Percentiles rank a stretch among this genome's conserved stretches.
Conservation (phyloP, 2,329 filamentous ascomycete species). For the Aspergillus pseudoterreus region DNA sequence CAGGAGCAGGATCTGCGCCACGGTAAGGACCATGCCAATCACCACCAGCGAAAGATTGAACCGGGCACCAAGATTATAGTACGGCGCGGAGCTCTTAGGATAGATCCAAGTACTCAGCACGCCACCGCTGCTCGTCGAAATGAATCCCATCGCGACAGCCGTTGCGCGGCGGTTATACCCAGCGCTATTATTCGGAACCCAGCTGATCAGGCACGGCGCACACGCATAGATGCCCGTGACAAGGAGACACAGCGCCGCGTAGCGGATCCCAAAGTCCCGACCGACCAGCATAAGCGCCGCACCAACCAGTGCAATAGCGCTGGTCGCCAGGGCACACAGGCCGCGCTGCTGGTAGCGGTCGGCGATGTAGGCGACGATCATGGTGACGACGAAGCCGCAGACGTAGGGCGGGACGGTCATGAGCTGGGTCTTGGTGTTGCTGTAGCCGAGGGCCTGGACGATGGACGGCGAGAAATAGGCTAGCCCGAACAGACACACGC, state of each 20-base stretch:
- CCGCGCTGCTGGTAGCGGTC: conserved; percentile 27
- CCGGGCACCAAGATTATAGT: conserved; percentile 5
- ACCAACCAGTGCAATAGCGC: conserved; percentile 12
- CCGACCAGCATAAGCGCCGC: conserved; percentile 6
- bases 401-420: conserved; percentile 31
- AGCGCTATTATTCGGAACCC: conserved; percentile 11
- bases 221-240: conserved; percentile 10
- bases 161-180: conserved; percentile 6
- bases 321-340: conserved; percentile 19
- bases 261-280: conserved; percentile 2
- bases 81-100: conserved; percentile 9
- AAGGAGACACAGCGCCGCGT: conserved; percentile 8
- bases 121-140: conserved; percentile 6
- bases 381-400: conserved; percentile 18
- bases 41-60: conserved; percentile 8
- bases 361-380: conserved; percentile 24
- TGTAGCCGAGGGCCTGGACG: conserved; percentile 27
- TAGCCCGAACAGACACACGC: conserved; percentile 15
- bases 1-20: conserved; percentile 7
- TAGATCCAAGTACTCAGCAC: conserved; percentile 14
- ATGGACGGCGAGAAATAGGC: conserved; percentile 25
- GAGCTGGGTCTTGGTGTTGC: conserved; percentile 24
- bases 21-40: conserved; percentile 4
- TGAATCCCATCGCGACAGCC: conserved; percentile 9
- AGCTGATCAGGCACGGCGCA: conserved; percentile 10